Evolutionary conservation across 2,329 filamentous ascomycete species (phyloP), one percentile per base, ranked within the genome.

Genomic region (Zasmidium cellare): DNA sequence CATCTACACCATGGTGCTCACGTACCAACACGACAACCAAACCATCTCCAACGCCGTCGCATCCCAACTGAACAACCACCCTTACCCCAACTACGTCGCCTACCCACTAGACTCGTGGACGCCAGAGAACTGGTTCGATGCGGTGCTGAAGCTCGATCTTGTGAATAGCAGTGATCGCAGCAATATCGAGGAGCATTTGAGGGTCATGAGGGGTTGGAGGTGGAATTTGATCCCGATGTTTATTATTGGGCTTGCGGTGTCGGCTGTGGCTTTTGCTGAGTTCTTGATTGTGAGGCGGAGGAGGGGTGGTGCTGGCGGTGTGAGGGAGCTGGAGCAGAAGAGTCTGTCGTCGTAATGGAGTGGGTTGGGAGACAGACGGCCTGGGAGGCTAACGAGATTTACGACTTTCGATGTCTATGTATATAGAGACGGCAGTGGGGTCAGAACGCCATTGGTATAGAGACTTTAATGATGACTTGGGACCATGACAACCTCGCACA

Each of bases 221-320:
- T 71, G 67, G 67, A 71, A 71, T 55, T 48, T 70, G n/a, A 63
- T 71, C 14, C 67, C 67, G 18, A 51, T 71, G 56, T 63, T 67
- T 48, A 41, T 70, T 2, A 44, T 69, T 16, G 64, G 66, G 2
- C 6, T 68, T 16, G 48, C 54, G 1, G 59, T 70, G 1, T 53
- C 35, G 20, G 59, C 46, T 0, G 22, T 69, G 1, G 65, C 62
- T 3, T 28, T 67, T 19, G 22, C 55, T 22, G 68, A 69, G 35
- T 41, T 9, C 16, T 9, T 41, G 12, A 3, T 18, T 41, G 35
- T 41, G 3, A 41, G 35, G 16, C 7, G 35, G 25, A 38, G 28
- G 46, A 23, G 19, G 18, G 46, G 16, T 3, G 7, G 14, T 3
- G 19, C 3, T 14, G 16, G 20, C 6, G 23, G 12, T 9, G 46